Evolutionary conservation across 2,329 filamentous ascomycete genomes (phyloP).

Genomic region (Balansia obtecta): DNA sequence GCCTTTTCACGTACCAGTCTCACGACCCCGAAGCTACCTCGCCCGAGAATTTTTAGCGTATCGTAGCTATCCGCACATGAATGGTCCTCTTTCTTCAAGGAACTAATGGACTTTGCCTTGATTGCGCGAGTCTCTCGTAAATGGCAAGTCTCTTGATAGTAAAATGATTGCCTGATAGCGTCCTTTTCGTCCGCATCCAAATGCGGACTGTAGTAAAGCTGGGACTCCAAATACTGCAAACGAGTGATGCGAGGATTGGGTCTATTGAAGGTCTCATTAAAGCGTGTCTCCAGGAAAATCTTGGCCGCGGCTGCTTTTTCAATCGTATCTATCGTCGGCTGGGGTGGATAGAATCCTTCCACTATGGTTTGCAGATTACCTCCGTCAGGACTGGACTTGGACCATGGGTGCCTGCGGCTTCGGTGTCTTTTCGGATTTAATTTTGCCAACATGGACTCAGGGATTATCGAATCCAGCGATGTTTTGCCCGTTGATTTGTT

Average conservation of each 20-base stretch:
- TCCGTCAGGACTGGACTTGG: slow-evolving; percentile 24
- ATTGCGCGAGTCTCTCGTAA: slow-evolving; percentile 58
- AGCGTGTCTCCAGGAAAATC: slow-evolving; percentile 76
- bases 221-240: slow-evolving; percentile 24
- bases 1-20: slow-evolving; percentile 62
- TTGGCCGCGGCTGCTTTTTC: slow-evolving; percentile 74
- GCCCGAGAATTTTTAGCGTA: slow-evolving; percentile 69
- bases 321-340: slow-evolving; percentile 42
- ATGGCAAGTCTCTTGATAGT: slow-evolving; percentile 56
- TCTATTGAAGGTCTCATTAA: slow-evolving; percentile 52
- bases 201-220: slow-evolving; percentile 42
- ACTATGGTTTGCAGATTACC: slow-evolving; percentile 22
- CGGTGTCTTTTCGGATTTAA: slow-evolving; percentile 13
- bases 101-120: slow-evolving; percentile 27
- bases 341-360: slow-evolving; percentile 15
- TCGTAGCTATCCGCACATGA: slow-evolving; percentile 45
- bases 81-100: slow-evolving; percentile 5
- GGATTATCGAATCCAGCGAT: slow-evolving; percentile 20
- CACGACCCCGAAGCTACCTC: slow-evolving; percentile 91
- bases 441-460: slow-evolving; percentile 11
- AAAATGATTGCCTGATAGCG: slow-evolving; percentile 45
- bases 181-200: slow-evolving; percentile 43
- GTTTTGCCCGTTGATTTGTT: slow-evolving; percentile 20
- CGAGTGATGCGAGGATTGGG: slow-evolving; percentile 21
- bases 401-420: slow-evolving; percentile 21